A percentile compares a stretch with the other conserved stretches of the same genome.
Conservation (phyloP, 2,329 filamentous ascomycete genomes). For the Fusarium praegraminearum region DNA sequence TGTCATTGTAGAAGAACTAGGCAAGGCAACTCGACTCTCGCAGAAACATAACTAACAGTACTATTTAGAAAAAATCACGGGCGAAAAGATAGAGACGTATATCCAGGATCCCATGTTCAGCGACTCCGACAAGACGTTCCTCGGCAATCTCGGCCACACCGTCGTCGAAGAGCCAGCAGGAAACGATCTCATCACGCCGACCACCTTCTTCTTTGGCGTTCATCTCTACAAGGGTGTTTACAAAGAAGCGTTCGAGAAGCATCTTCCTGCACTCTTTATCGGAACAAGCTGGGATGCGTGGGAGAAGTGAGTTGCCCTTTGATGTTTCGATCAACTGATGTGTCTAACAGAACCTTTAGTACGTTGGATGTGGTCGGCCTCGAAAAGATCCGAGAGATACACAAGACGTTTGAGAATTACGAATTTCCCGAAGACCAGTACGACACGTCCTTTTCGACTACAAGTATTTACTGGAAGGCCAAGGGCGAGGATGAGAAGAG, state of each 20-base stretch:
- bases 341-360: conserved; percentile 16
- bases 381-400: conserved; percentile 42
- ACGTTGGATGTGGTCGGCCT: conserved; percentile 32
- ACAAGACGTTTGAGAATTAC: conserved; percentile 31
- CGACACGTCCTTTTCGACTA: conserved; percentile 44
- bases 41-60: neutral
- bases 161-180: conserved; percentile 65
- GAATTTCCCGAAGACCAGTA: conserved; percentile 43
- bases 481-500: neutral
- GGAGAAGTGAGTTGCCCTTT: conserved; percentile 57
- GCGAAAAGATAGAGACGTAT: conserved; percentile 56
- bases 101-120: conserved; percentile 69
- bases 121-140: conserved; percentile 62
- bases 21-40: conserved; percentile 48
- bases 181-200: conserved; percentile 61
- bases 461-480: conserved; percentile 46
- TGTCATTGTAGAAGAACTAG: conserved; percentile 58
- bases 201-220: conserved; percentile 70
- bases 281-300: conserved; percentile 67
- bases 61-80: conserved; percentile 34
- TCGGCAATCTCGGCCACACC: conserved; percentile 65
- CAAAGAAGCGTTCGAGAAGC: conserved; percentile 59
- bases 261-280: conserved; percentile 66
- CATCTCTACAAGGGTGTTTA: conserved; percentile 70
- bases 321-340: too few species aligned